A percentile compares a stretch with the other conserved stretches of the same genome.
These are phyloP conservation scores for Mycena polygramma DNA, from an alignment of 768 basidiomycete species.

Conservation along the genomic window DNA sequence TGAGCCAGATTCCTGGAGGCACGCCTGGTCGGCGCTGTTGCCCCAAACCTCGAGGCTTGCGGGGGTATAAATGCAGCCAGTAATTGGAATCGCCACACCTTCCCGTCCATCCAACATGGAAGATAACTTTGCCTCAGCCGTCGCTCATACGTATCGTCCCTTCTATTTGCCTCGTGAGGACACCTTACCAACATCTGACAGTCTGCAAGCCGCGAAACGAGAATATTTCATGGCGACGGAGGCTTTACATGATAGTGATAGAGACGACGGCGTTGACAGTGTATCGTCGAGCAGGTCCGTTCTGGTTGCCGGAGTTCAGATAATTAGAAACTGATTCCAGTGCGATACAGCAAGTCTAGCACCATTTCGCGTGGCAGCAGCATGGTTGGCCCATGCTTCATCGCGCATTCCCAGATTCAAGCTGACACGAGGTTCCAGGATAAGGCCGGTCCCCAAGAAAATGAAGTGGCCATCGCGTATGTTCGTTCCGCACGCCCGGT, in stretches of 20 bases:
- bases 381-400: constrained; percentile 10
- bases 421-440: not conserved
- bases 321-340: not conserved
- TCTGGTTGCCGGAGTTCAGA: not conserved
- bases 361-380: constrained; percentile 12
- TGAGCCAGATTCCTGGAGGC: constrained; percentile 11
- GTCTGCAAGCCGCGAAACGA: constrained; percentile 15
- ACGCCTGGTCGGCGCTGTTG: not conserved
- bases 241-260: not conserved
- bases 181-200: constrained; percentile 20
- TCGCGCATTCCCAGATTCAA: not conserved
- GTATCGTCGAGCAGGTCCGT: not conserved
- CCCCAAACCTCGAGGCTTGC: constrained; percentile 16
- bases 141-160: constrained; percentile 21
- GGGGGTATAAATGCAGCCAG: not conserved
- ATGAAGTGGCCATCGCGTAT: constrained; percentile 11
- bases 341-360: not conserved
- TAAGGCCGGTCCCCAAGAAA: not conserved
- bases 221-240: constrained; percentile 6
- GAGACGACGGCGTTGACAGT: not conserved
- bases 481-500: no score
- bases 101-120: not conserved
- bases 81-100: not conserved
- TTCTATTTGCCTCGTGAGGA: constrained; percentile 20
- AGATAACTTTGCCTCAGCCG: constrained; percentile 3